These are phyloP conservation scores for Camellia oleifera DNA, from an alignment of 179 eudicot species.

Conservation along the genomic window DNA sequence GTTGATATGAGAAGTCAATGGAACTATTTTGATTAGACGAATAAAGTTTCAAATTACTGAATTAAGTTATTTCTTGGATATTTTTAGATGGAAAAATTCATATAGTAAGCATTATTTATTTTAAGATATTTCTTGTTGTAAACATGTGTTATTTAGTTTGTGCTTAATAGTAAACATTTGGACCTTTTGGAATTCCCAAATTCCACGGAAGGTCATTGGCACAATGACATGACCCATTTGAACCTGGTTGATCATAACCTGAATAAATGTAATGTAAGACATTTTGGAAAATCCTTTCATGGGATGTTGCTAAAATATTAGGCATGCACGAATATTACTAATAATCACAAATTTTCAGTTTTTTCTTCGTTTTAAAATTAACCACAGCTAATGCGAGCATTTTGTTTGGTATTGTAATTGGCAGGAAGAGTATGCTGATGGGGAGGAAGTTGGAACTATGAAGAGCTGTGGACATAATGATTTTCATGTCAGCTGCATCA, in stretches of 20 bases:
- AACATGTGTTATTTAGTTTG: neutral
- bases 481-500: slow-evolving; percentile 35
- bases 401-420: slow-evolving; percentile 8
- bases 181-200: neutral
- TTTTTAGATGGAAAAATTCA: no score
- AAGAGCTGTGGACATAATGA: slow-evolving; percentile 29
- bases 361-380: neutral
- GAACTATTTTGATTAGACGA: neutral
- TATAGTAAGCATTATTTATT: no score
- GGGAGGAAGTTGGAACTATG: slow-evolving; percentile 25
- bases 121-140: neutral
- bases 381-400: neutral
- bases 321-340: neutral
- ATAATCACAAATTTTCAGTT: slow-evolving; percentile 1
- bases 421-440: slow-evolving; percentile 36
- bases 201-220: neutral
- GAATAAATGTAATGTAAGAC: neutral
- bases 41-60: no score
- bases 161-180: no score
- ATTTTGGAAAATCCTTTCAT: neutral
- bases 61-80: no score
- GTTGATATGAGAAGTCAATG: neutral
- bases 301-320: neutral
- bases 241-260: neutral
- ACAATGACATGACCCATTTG: neutral